These are phyloP conservation scores for Kwoniella sp. DNA, from an alignment of 768 basidiomycete species.

Conservation along the genomic window DNA sequence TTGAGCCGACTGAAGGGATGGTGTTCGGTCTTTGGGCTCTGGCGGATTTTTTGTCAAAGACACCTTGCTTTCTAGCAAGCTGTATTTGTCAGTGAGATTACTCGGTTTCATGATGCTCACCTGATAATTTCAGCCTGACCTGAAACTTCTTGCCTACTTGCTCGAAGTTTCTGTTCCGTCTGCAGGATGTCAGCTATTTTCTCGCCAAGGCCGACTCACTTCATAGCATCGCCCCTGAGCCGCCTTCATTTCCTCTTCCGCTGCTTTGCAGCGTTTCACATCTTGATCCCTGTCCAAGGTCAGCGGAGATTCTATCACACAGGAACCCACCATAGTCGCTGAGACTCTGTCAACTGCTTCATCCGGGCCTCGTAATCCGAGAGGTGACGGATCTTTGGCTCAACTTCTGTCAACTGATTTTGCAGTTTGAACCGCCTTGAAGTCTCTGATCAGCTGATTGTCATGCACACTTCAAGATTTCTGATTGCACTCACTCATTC, in stretches of 20 bases:
- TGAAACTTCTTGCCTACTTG: conserved; percentile 20
- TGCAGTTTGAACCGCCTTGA: conserved; percentile 68
- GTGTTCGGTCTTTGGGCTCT: conserved; percentile 5
- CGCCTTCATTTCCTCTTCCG: conserved; percentile 28
- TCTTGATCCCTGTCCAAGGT: conserved; percentile 37
- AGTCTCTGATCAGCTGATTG: too few species aligned
- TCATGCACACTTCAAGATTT: too few species aligned
- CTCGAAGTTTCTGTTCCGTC: conserved; percentile 30
- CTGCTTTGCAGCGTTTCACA: conserved; percentile 28
- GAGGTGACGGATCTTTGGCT: conserved; percentile 78
- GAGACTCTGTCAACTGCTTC: conserved; percentile 74
- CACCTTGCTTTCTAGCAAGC: background rate
- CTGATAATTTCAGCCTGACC: conserved; percentile 9
- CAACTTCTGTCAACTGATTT: conserved; percentile 73
- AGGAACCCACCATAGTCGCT: conserved; percentile 68
- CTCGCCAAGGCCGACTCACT: too few species aligned
- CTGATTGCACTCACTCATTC: conserved; percentile 55
- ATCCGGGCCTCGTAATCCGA: conserved; percentile 85
- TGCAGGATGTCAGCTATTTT: background rate
- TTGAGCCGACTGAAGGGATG: background rate
- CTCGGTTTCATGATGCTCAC: too few species aligned
- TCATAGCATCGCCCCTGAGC: conserved; percentile 29
- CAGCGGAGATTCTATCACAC: background rate
- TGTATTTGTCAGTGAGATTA: too few species aligned
- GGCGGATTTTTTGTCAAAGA: background rate